Evolutionary conservation across 352 stramenopile species (phyloP), one percentile per base, ranked within the genome.

Genomic region (Phytophthora europaea): DNA sequence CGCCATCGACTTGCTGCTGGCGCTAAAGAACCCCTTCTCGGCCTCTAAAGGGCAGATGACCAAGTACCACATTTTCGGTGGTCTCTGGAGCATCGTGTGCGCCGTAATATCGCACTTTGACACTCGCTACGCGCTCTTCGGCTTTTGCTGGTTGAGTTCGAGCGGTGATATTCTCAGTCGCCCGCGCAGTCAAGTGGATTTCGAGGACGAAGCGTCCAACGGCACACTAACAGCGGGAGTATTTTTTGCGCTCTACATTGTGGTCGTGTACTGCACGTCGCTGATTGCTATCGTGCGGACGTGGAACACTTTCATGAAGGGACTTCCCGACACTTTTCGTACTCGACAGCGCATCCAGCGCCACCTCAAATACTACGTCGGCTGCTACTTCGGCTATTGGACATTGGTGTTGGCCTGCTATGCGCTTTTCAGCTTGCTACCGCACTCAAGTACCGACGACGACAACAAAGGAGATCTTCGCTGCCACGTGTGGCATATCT

Each of bases 341-440:
- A 93, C 88, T 3, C 85, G 88, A 26, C 75, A 92, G 55, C 88
- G 88, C 23, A 94, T 92, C 31, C 88, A 94, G 55, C 82, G 88
- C 2, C 87, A 95, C 54, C 79, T 95, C 33, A 95, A 95, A 73
- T 95, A 95, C 74, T 95, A 95, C 52, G 88, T 95, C n/a, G 88
- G 87, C 15, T 94, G 86, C 67, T 95, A 94, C 70, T 93, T 95
- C 56, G 86, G 87, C 26, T 95, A 94, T 71, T 95, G 88, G 88
- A 95, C 88, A 1, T 64, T 93, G 16, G 88, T 95, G 10, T 63
- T 95, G 0, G 78, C 83, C 3, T 91, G 78, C 23, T 95, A 94
- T 60, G 85, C 79, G 1, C 65, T 90, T 0, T 95, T 94, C 63
- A 91, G 74, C 47, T 51, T 95, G 38, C 64, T 93, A 6, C 85